Conservation (phyloP, 495 filamentous ascomycete genomes). For the Aspergillus saccharolyticus region DNA sequence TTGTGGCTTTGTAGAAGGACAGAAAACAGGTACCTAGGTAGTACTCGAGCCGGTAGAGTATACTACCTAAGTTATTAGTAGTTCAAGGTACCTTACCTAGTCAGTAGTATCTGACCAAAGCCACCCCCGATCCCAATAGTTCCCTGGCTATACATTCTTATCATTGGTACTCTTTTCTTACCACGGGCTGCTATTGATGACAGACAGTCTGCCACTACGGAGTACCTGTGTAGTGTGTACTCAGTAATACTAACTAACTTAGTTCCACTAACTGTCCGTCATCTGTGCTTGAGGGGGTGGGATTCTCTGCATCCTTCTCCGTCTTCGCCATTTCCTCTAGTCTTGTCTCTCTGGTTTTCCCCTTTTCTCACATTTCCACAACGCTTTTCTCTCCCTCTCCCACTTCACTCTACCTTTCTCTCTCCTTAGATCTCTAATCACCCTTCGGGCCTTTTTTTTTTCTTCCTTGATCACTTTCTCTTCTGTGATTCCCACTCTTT, state of each 20-base stretch:
- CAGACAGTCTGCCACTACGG: not conserved
- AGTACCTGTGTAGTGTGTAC: too few relatives aligned
- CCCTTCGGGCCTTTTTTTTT: not conserved
- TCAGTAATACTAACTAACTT: not conserved
- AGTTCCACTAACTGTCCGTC: not conserved
- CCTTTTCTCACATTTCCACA: not conserved
- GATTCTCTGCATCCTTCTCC: not conserved
- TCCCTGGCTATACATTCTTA: constrained; percentile 3
- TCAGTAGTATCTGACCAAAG: not conserved
- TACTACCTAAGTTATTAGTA: too few relatives aligned
- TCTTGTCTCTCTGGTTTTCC: not conserved
- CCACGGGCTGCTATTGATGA: constrained; percentile 1
- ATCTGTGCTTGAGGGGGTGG: not conserved
- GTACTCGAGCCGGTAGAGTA: too few relatives aligned
- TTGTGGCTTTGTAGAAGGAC: not conserved
- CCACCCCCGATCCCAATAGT: not conserved
- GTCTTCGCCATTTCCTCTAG: not conserved
- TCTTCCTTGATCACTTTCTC: not conserved
- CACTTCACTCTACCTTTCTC: not conserved
- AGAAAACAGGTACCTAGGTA: not conserved
- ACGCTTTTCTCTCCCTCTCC: not conserved
- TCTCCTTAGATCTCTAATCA: not conserved
- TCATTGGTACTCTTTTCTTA: not conserved
- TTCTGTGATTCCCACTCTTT: not conserved
- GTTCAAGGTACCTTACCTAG: too few relatives aligned